Conservation (phyloP, 768 basidiomycete genomes). For the Tricholoma hemisulphureum region DNA sequence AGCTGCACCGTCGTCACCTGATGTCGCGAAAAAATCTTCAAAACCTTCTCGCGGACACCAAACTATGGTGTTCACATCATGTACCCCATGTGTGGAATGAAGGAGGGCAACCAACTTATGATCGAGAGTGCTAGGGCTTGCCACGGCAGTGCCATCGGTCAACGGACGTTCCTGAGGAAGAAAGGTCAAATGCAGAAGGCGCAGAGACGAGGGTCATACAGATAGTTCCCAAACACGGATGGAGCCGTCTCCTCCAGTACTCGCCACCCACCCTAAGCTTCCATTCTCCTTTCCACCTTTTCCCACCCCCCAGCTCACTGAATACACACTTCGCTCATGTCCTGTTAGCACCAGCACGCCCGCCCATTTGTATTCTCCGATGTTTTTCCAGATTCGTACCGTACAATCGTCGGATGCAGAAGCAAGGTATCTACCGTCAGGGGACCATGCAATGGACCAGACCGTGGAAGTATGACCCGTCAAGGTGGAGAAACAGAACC, state of each 20-base stretch:
- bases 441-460: conserved; percentile 85
- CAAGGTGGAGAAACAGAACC: conserved; percentile 84
- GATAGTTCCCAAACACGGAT: conserved; percentile 79
- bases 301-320: conserved; percentile 67
- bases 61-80: conserved; percentile 80
- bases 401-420: conserved; percentile 84
- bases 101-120: conserved; percentile 57
- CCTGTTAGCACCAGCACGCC: conserved; percentile 57
- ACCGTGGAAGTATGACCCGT: conserved; percentile 85
- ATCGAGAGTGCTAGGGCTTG: conserved; percentile 16
- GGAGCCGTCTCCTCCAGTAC: conserved; percentile 80
- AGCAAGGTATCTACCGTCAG: conserved; percentile 76
- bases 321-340: conserved; percentile 78
- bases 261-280: conserved; percentile 81
- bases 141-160: conserved; percentile 8
- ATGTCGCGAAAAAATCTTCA: conserved; percentile 70
- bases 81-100: conserved; percentile 71
- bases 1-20: conserved; percentile 82
- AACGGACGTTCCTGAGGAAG: conserved; percentile 26
- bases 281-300: conserved; percentile 26
- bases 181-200: not conserved
- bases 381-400: conserved; percentile 80
- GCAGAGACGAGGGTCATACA: conserved; percentile 35
- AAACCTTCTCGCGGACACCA: conserved; percentile 77
- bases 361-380: conserved; percentile 61